phyloP scores from a whole-genome alignment of 169 alveolate genomes.

The Babesia ovata region DNA sequence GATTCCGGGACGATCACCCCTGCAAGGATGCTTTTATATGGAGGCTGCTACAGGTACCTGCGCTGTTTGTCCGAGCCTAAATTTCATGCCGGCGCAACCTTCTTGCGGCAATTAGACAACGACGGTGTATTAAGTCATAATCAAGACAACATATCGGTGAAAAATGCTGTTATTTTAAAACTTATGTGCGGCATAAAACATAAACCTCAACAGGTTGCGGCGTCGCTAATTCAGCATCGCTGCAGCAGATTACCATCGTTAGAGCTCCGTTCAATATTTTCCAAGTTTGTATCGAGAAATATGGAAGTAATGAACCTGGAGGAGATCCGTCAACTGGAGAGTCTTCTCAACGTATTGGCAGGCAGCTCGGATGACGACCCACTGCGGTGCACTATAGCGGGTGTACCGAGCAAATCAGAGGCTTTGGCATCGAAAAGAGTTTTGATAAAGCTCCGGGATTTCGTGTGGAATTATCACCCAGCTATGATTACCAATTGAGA shows the following conservation, averaged over 20 bases:
- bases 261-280: slow-evolving; percentile 46
- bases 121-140: too few relatives aligned
- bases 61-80: slow-evolving; percentile 20
- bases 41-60: slow-evolving; percentile 10
- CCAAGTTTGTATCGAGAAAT: slow-evolving; percentile 23
- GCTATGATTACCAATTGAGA: not conserved
- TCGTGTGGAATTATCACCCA: slow-evolving; percentile 15
- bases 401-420: not conserved
- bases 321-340: slow-evolving; percentile 20
- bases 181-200: slow-evolving; percentile 16
- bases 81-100: not conserved
- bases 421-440: not conserved
- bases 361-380: not conserved
- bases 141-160: not conserved
- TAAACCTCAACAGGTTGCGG: not conserved
- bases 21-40: not conserved
- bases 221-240: slow-evolving; percentile 7
- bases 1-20: not conserved
- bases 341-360: not conserved
- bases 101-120: not conserved
- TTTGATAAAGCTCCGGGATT: not conserved
- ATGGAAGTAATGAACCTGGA: slow-evolving; percentile 10
- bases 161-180: not conserved
- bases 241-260: slow-evolving; percentile 19
- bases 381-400: slow-evolving; percentile 14